Base-by-base conservation (phyloP, 2,329 filamentous ascomycete genomes). In the Colletotrichum incanum region DNA sequence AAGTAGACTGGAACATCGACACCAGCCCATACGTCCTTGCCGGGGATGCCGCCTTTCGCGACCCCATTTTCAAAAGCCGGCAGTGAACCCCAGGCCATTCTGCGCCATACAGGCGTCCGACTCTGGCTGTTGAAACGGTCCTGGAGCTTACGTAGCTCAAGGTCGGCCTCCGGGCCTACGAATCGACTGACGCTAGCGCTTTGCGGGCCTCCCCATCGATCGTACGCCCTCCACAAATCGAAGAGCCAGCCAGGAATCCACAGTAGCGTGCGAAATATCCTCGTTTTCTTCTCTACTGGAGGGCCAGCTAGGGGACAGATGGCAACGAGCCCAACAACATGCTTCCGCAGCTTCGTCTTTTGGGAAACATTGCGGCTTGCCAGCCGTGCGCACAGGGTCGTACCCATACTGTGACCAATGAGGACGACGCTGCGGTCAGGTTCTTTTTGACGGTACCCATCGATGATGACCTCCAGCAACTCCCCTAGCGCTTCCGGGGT, bases 381-480 rank as follows among this genome's bases (percentile, higher is more conserved):
- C 63, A 98, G 84, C 20, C 92, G 84, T 34, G 93, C 92, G 7
- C 92, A 90, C 26, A 98, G 84, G 3, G 93, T 93, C 71, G 93
- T 95, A 8, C 96, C 96, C 90, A 98, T 93, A 79, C 94, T 98
- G 79, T 99, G 96, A 1, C 92, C 94, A 71, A 98, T 90, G 39
- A 98, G 81, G 26, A 98, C 88, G 18, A 98, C 88, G 4, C 91
- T 89, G 80, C 98, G 95, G 1, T 85, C 86, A 23, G 86, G 84
- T 45, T 89, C 86, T 54, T 87, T 88, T 75, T 93, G 91, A 50
- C 93, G 90, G 78, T 96, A 90, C 56, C 91, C 87, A 49, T 94
- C 89, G 71, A 98, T 95, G 41, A 94, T 89, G 1, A 86, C 87
- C 68, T 92, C 91, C 18, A 98, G 85, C 14, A 99, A 85, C 75